These are phyloP conservation scores for Hebeloma cylindrosporum DNA, from an alignment of 768 basidiomycete species.

Conservation along the genomic window DNA sequence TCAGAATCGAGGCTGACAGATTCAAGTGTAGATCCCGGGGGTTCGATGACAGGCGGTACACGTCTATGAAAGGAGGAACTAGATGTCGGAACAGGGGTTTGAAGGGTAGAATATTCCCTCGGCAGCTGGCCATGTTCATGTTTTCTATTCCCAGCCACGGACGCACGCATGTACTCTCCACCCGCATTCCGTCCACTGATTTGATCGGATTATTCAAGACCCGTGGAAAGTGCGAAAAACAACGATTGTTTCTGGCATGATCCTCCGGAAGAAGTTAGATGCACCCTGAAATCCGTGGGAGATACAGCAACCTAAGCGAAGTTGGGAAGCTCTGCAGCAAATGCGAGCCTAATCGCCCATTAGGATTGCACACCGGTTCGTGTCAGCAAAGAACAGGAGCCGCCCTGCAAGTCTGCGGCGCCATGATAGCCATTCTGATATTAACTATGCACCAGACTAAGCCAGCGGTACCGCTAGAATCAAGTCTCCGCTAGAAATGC, in stretches of 20 bases:
- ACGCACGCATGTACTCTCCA: constrained; percentile 12
- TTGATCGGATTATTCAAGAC: constrained; percentile 32
- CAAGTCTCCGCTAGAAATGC: too few species aligned
- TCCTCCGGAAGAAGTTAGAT: constrained; percentile 25
- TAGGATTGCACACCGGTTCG: too few species aligned
- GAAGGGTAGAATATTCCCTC: constrained; percentile 27
- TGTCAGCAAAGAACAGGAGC: too few species aligned
- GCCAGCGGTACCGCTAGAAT: too few species aligned
- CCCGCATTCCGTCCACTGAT: constrained; percentile 30
- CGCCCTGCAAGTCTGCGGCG: too few species aligned
- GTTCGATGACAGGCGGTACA: constrained; percentile 27
- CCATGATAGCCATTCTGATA: too few species aligned
- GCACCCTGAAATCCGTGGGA: constrained; percentile 25
- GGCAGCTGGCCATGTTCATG: constrained; percentile 26
- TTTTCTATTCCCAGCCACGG: constrained; percentile 13
- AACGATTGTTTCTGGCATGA: constrained; percentile 20
- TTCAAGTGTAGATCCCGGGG: constrained; percentile 30
- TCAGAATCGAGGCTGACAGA: constrained; percentile 29
- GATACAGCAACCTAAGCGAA: constrained; percentile 5
- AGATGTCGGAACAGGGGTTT: constrained; percentile 15
- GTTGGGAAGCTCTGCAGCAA: constrained; percentile 4
- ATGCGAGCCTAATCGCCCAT: constrained; percentile 6
- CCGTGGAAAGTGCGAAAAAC: constrained; percentile 19
- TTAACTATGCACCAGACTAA: too few species aligned
- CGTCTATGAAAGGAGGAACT: constrained; percentile 17